These are phyloP conservation scores for Mollisia scopiformis DNA, from an alignment of 2,329 filamentous ascomycete genomes.

Conservation along the genomic window DNA sequence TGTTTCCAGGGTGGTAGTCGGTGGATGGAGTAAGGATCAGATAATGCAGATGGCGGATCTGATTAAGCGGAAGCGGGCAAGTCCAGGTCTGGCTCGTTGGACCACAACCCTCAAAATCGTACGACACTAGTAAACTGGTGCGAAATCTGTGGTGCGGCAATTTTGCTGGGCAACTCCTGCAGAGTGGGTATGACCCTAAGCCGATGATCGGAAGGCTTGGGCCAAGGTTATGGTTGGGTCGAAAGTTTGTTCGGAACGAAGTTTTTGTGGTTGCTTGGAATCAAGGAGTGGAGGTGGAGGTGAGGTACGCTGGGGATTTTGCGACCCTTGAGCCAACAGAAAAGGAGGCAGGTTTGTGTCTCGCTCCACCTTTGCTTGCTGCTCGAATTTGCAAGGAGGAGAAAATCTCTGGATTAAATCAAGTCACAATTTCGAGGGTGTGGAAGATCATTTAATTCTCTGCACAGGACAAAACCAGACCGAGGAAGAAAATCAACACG, in stretches of 20 bases:
- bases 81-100: neutral
- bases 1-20: neutral
- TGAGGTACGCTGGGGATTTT: no score
- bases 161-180: conserved; percentile 3
- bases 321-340: no score
- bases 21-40: conserved; percentile 10
- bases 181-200: conserved; percentile 3
- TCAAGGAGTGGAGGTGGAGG: no score
- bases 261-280: neutral
- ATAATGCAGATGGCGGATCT: conserved; percentile 21
- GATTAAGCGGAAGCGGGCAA: conserved; percentile 15
- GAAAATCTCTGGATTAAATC: no score
- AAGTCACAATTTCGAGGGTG: neutral
- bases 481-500: neutral
- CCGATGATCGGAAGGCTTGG: conserved; percentile 10
- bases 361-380: no score
- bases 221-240: neutral
- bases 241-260: neutral
- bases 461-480: neutral
- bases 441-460: neutral
- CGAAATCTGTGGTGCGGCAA: neutral
- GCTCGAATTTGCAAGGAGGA: no score
- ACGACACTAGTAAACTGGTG: neutral
- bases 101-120: neutral
- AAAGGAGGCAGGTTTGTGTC: no score